These are phyloP conservation scores for Nemania abortiva DNA, from an alignment of 2,329 filamentous ascomycete species.

Conservation along the genomic window DNA sequence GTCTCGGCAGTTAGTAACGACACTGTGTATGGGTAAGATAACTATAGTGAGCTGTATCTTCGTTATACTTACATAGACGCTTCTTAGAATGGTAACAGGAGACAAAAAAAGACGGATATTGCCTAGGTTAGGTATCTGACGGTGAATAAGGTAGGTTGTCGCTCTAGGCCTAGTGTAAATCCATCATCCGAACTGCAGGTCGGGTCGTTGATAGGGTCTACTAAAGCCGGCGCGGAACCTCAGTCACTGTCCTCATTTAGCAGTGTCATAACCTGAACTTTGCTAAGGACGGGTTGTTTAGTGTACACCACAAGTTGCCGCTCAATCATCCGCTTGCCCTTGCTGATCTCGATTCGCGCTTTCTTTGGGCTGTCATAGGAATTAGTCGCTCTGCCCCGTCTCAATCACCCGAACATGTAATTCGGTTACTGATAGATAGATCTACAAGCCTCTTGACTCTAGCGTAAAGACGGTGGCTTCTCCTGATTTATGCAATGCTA, in stretches of 20 bases:
- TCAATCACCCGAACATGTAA: background rate
- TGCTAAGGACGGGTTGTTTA: background rate
- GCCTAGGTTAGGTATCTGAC: background rate
- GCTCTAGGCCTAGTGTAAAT: background rate
- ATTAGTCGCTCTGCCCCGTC: background rate
- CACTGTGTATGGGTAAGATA: constrained; percentile 18
- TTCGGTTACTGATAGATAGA: background rate
- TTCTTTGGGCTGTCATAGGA: background rate
- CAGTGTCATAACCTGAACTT: background rate
- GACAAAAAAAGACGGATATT: background rate
- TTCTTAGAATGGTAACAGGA: background rate
- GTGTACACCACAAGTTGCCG: background rate
- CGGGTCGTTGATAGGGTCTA: background rate
- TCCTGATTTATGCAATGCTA: background rate
- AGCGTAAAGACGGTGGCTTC: background rate
- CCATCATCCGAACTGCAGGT: background rate
- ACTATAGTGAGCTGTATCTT: background rate
- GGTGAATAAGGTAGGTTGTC: background rate
- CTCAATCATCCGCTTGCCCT: background rate
- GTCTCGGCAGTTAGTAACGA: constrained; percentile 12
- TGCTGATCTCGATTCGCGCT: background rate
- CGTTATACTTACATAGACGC: background rate
- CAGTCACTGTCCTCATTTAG: background rate
- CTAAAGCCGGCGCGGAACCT: too few species aligned
- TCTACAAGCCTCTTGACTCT: background rate